Percentiles rank a stretch among this genome's conserved stretches.
Conservation (phyloP, 306 rosid genomes). For the Begonia masoniana region DNA sequence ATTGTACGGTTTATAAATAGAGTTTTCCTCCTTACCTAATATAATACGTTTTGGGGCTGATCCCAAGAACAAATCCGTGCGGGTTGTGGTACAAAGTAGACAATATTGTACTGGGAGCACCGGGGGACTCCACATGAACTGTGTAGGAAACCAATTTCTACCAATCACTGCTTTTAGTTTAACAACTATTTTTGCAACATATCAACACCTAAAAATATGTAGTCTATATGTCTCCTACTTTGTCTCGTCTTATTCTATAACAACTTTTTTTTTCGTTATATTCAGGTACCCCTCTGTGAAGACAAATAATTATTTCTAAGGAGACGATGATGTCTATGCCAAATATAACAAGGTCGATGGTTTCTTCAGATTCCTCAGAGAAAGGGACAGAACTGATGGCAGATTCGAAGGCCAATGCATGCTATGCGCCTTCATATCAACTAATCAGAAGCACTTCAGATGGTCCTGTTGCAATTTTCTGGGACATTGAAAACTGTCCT, state of each 20-base stretch:
- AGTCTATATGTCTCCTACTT: not conserved
- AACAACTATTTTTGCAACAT: too few relatives aligned
- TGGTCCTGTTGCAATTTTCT: slow-evolving; percentile 79
- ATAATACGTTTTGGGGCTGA: too few relatives aligned
- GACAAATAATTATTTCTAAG: slow-evolving; percentile 16
- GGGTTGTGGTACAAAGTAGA: too few relatives aligned
- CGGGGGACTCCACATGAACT: too few relatives aligned
- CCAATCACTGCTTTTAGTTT: too few relatives aligned
- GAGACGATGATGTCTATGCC: slow-evolving; percentile 33
- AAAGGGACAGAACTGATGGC: slow-evolving; percentile 35
- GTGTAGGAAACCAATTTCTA: too few relatives aligned
- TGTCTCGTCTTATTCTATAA: too few relatives aligned
- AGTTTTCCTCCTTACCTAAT: too few relatives aligned
- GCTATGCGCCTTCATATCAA: slow-evolving; percentile 38
- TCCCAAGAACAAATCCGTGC: too few relatives aligned
- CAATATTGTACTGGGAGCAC: too few relatives aligned
- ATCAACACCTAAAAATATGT: too few relatives aligned
- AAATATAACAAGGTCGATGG: slow-evolving; percentile 20
- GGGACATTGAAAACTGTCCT: slow-evolving; percentile 97
- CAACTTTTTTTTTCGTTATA: not conserved
- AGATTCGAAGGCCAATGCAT: slow-evolving; percentile 37
- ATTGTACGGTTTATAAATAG: too few relatives aligned
- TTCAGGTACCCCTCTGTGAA: slow-evolving; percentile 7
- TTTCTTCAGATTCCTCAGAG: slow-evolving; percentile 31
- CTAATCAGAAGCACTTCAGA: slow-evolving; percentile 36